These are phyloP conservation scores for Stachybotrys echinatus DNA, from an alignment of 2,329 filamentous ascomycete species.

Conservation along the genomic window DNA sequence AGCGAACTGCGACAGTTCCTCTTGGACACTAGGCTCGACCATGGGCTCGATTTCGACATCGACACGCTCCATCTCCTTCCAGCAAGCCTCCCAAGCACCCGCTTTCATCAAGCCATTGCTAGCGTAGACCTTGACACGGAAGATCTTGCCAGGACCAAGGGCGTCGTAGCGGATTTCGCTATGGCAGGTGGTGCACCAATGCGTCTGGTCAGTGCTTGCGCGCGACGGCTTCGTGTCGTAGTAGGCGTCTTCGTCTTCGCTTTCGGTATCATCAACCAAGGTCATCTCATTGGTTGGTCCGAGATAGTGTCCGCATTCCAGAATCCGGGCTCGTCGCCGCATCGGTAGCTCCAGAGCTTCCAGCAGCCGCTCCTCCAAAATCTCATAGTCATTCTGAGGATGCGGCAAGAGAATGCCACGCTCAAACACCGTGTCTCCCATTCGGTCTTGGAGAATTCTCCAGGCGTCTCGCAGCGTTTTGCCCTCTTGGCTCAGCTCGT, in stretches of 20 bases:
- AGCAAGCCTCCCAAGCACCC: slow-evolving; percentile 88
- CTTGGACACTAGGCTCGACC: slow-evolving; percentile 53
- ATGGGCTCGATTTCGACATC: slow-evolving; percentile 86
- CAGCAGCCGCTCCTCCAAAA: slow-evolving; percentile 71
- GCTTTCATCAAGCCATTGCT: slow-evolving; percentile 91
- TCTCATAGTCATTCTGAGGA: slow-evolving; percentile 73
- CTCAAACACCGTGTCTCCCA: slow-evolving; percentile 67
- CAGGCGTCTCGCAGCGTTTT: slow-evolving; percentile 57
- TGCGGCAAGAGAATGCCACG: slow-evolving; percentile 72
- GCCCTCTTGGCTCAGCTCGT: slow-evolving; percentile 37
- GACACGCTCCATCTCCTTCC: slow-evolving; percentile 98
- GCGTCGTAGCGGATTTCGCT: slow-evolving; percentile 50
- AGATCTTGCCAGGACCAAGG: slow-evolving; percentile 52
- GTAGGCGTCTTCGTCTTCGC: slow-evolving; percentile 32
- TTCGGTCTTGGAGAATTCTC: slow-evolving; percentile 62
- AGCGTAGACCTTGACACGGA: slow-evolving; percentile 83
- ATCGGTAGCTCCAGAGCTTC: slow-evolving; percentile 69
- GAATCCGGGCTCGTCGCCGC: slow-evolving; percentile 58
- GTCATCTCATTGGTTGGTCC: slow-evolving; percentile 49
- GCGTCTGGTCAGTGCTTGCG: slow-evolving; percentile 22
- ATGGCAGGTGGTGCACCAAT: slow-evolving; percentile 54
- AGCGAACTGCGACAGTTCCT: slow-evolving; percentile 54
- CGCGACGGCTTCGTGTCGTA: slow-evolving; percentile 17
- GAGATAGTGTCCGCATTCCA: slow-evolving; percentile 73
- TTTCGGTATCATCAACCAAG: slow-evolving; percentile 38